phyloP scores from a whole-genome alignment of 768 basidiomycete species.

The Tulasnella sp. region DNA sequence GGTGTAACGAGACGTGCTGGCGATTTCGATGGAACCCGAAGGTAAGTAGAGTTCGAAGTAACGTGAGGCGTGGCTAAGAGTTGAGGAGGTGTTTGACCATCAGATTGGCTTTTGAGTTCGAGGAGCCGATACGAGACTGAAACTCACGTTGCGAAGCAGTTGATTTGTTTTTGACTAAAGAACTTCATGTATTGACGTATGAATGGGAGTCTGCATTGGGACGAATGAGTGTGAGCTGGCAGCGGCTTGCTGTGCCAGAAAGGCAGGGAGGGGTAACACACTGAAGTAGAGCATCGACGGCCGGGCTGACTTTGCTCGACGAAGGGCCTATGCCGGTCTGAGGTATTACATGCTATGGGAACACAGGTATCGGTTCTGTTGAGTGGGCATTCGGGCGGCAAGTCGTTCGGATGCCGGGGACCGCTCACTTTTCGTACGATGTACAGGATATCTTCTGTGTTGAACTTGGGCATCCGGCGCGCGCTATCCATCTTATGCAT shows the following conservation, averaged over 20 bases:
- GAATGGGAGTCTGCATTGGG: constrained; percentile 55
- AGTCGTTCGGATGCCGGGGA: constrained; percentile 12
- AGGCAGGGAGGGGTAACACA: constrained; percentile 44
- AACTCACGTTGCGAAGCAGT: constrained; percentile 88
- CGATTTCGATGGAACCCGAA: constrained; percentile 78
- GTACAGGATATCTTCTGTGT: constrained; percentile 60
- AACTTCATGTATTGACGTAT: constrained; percentile 73
- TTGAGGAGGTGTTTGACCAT: constrained; percentile 32
- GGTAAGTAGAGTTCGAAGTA: constrained; percentile 87
- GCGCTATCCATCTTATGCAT: constrained; percentile 88
- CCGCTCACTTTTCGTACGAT: constrained; percentile 70
- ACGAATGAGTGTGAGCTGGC: constrained; percentile 34
- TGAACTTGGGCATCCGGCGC: constrained; percentile 71
- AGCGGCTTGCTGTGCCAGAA: constrained; percentile 33
- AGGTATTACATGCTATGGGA: constrained; percentile 32
- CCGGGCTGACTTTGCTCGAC: constrained; percentile 53
- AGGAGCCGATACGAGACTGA: constrained; percentile 32
- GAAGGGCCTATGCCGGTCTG: constrained; percentile 31
- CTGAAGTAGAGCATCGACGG: constrained; percentile 75
- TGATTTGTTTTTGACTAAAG: constrained; percentile 80
- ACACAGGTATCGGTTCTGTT: constrained; percentile 49
- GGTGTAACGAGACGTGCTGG: constrained; percentile 83
- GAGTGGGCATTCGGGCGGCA: constrained; percentile 21
- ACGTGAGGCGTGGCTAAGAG: constrained; percentile 71
- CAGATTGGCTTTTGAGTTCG: constrained; percentile 31